These are phyloP conservation scores for Aspergillus sparsus DNA, from an alignment of 495 filamentous ascomycete genomes.

Conservation along the genomic window DNA sequence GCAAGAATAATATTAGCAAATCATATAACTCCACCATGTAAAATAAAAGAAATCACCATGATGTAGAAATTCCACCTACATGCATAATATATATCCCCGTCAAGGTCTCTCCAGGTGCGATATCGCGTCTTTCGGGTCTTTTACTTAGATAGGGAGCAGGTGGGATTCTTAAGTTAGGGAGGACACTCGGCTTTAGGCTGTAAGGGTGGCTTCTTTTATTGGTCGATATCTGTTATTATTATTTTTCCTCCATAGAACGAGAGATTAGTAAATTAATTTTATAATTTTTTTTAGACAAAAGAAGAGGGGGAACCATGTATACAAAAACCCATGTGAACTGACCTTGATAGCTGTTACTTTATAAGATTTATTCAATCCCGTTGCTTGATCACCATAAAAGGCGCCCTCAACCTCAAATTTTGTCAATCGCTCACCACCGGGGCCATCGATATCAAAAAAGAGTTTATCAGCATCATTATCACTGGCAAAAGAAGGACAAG, in stretches of 20 bases:
- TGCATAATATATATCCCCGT: slow-evolving; percentile 20
- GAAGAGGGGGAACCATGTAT: neutral
- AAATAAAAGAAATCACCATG: too few relatives aligned
- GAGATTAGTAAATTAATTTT: too few relatives aligned
- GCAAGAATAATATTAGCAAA: too few relatives aligned
- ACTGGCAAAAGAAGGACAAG: slow-evolving; percentile 10
- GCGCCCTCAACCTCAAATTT: neutral
- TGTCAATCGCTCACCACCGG: slow-evolving; percentile 41
- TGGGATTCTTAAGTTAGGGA: slow-evolving; percentile 12
- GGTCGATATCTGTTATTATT: too few relatives aligned
- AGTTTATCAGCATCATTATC: slow-evolving; percentile 8
- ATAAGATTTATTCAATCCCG: neutral
- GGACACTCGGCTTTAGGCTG: slow-evolving; percentile 12
- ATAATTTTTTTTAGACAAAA: too few relatives aligned
- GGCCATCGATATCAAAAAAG: slow-evolving; percentile 28
- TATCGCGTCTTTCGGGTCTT: neutral
- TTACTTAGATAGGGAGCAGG: neutral
- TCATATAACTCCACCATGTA: too few relatives aligned
- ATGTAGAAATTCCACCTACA: slow-evolving; percentile 2
- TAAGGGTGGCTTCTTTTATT: slow-evolving; percentile 2
- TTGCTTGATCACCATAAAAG: neutral
- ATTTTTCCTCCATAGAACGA: too few relatives aligned
- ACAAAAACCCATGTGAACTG: neutral
- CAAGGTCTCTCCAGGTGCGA: slow-evolving; percentile 9
- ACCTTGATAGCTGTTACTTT: neutral